Conservation (phyloP, 257 asterid species). For the Craterostigma plantagineum region DNA sequence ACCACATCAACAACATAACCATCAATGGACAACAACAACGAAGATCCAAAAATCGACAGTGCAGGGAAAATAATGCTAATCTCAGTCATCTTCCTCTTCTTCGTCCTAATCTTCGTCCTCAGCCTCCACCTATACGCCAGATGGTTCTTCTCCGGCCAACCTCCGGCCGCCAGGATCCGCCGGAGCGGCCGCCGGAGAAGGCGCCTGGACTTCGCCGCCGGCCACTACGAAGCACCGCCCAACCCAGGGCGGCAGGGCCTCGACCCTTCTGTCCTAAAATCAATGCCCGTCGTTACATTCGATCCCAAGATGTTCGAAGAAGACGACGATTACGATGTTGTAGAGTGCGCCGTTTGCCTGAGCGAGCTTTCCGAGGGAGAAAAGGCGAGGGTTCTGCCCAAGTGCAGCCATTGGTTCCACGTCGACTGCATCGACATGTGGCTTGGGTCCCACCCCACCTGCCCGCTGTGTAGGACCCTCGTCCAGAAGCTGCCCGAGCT, state of each 20-base stretch:
- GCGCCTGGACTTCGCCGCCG: slow-evolving; percentile 32
- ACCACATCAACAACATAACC: too few relatives aligned
- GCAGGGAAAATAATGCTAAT: slow-evolving; percentile 46
- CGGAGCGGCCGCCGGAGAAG: slow-evolving; percentile 11
- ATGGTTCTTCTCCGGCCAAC: slow-evolving; percentile 40
- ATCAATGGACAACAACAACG: too few relatives aligned
- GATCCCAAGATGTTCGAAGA: slow-evolving; percentile 15
- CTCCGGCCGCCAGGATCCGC: slow-evolving; percentile 12
- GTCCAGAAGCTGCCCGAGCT: too few relatives aligned
- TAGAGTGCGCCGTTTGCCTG: slow-evolving; percentile 43
- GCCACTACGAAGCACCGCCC: slow-evolving; percentile 13
- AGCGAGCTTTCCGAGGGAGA: slow-evolving; percentile 27
- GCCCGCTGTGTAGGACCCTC: slow-evolving; percentile 38
- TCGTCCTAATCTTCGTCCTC: slow-evolving; percentile 27
- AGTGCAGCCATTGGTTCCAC: slow-evolving; percentile 47
- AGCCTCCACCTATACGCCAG: slow-evolving; percentile 44
- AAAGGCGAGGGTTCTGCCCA: slow-evolving; percentile 27
- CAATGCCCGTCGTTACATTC: slow-evolving; percentile 23
- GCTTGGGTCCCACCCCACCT: slow-evolving; percentile 43
- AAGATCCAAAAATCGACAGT: slow-evolving; percentile 12
- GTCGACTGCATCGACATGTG: slow-evolving; percentile 53
- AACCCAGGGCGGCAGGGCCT: slow-evolving; percentile 17
- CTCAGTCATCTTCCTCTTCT: slow-evolving; percentile 28
- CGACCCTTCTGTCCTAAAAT: slow-evolving; percentile 20
- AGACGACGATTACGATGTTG: too few relatives aligned